Percentiles rank a stretch among this genome's conserved stretches.
Evolutionary conservation across 1,284 basidiomycete genomes (phyloP).

Genomic region (Sphagnurus paluster): DNA sequence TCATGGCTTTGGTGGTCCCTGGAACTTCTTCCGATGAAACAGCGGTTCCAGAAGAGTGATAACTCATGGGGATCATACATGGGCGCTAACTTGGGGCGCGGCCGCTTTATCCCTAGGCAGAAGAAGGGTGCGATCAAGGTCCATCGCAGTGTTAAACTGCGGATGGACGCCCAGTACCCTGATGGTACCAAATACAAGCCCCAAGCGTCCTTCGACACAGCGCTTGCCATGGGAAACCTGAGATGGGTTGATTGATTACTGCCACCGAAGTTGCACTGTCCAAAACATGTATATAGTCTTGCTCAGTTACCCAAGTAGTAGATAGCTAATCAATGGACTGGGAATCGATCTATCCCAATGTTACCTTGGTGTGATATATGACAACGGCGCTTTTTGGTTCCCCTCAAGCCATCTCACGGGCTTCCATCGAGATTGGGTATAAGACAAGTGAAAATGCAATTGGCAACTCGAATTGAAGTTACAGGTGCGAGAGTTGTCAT

Average conservation of each 20-base stretch:
- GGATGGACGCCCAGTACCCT: constrained; percentile 18
- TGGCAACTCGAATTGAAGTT: too few species aligned
- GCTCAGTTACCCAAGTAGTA: too few species aligned
- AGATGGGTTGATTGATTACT: constrained; percentile 17
- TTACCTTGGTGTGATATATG: too few species aligned
- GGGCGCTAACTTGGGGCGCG: constrained; percentile 21
- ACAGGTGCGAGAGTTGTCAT: too few species aligned
- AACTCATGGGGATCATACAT: constrained; percentile 23
- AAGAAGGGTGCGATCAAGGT: constrained; percentile 16
- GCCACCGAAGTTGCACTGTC: too few species aligned
- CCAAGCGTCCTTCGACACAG: constrained; percentile 16
- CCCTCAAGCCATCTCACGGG: too few species aligned
- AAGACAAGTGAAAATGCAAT: too few species aligned
- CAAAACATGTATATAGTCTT: too few species aligned
- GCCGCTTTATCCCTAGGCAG: constrained; percentile 21
- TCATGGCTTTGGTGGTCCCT: constrained; percentile 45
- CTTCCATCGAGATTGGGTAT: too few species aligned
- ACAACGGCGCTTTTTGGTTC: too few species aligned
- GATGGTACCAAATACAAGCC: constrained; percentile 16
- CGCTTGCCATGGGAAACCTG: constrained; percentile 10
- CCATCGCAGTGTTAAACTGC: constrained; percentile 18
- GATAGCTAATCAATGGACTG: too few species aligned
- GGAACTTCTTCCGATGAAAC: constrained; percentile 37
- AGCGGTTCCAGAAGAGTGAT: constrained; percentile 30
- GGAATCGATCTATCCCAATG: too few species aligned